phyloP scores from a whole-genome alignment of 2,329 filamentous ascomycete genomes.

The Incumbomyces delicatus region DNA sequence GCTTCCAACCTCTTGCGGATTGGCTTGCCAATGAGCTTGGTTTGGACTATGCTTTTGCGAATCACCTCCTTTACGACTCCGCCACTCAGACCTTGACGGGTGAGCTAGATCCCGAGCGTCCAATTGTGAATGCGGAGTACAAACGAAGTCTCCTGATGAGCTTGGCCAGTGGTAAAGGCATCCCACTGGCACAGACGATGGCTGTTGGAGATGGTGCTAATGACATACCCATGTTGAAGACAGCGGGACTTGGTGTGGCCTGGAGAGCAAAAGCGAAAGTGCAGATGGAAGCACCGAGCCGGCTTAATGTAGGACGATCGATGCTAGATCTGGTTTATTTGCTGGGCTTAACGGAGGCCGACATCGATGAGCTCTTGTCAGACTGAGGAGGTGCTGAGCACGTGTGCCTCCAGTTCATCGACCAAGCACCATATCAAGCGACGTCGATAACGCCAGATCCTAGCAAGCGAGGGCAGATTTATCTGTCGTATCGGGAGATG shows the following conservation, averaged over 20 bases:
- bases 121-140: constrained; percentile 51
- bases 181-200: constrained; percentile 45
- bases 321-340: constrained; percentile 51
- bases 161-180: constrained; percentile 45
- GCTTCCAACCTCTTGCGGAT: constrained; percentile 77
- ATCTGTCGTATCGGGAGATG: no score
- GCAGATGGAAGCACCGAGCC: constrained; percentile 50
- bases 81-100: constrained; percentile 45
- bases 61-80: constrained; percentile 49
- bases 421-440: no score
- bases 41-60: constrained; percentile 80
- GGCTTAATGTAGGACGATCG: constrained; percentile 46
- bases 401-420: no score
- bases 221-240: constrained; percentile 55
- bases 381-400: background rate
- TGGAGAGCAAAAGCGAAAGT: constrained; percentile 57
- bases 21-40: constrained; percentile 76
- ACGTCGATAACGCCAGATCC: no score
- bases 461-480: no score
- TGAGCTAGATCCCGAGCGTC: constrained; percentile 41
- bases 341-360: constrained; percentile 43
- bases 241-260: constrained; percentile 52
- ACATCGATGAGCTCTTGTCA: constrained; percentile 37
- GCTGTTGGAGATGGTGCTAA: constrained; percentile 57
- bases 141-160: constrained; percentile 47